Conservation (phyloP, 139 green algal species). For the Yamagishiella unicocca region DNA sequence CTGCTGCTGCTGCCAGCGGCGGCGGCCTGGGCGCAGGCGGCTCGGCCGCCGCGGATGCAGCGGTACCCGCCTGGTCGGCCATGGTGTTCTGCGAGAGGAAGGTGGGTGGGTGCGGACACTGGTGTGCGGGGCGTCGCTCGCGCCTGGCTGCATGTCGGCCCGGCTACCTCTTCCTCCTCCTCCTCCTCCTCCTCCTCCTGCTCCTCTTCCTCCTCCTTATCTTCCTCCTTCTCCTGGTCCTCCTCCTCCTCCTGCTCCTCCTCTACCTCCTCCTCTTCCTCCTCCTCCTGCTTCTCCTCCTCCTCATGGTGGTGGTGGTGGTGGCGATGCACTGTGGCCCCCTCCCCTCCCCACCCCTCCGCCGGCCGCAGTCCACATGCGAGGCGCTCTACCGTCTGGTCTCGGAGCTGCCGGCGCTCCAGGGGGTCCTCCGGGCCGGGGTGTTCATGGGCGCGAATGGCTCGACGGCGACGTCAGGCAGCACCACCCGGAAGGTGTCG, state of each 20-base stretch:
- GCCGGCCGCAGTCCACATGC: background rate
- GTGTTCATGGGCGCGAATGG: background rate
- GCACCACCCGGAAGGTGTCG: background rate
- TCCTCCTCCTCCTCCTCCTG: too few relatives aligned
- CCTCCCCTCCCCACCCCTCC: background rate
- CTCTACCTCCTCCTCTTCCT: too few relatives aligned
- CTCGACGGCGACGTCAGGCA: background rate
- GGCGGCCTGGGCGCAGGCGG: background rate
- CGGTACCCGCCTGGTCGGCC: background rate
- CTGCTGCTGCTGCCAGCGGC: background rate
- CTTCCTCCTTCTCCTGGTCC: too few relatives aligned
- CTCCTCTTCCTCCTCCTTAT: too few relatives aligned
- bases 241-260: too few relatives aligned
- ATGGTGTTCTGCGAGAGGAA: slow-evolving; percentile 44
- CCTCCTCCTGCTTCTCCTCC: too few relatives aligned
- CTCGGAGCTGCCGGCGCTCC: background rate
- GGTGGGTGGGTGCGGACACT: background rate
- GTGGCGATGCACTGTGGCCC: background rate
- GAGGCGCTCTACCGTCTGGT: slow-evolving; percentile 17
- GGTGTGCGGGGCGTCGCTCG: background rate
- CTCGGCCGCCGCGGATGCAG: background rate
- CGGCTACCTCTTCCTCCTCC: too few relatives aligned
- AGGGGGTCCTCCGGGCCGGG: background rate
- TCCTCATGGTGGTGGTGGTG: too few relatives aligned
- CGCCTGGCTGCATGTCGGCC: too few relatives aligned